Evolutionary conservation across 1,284 basidiomycete genomes (phyloP).

Genomic region (Taiwanofungus camphoratus): DNA sequence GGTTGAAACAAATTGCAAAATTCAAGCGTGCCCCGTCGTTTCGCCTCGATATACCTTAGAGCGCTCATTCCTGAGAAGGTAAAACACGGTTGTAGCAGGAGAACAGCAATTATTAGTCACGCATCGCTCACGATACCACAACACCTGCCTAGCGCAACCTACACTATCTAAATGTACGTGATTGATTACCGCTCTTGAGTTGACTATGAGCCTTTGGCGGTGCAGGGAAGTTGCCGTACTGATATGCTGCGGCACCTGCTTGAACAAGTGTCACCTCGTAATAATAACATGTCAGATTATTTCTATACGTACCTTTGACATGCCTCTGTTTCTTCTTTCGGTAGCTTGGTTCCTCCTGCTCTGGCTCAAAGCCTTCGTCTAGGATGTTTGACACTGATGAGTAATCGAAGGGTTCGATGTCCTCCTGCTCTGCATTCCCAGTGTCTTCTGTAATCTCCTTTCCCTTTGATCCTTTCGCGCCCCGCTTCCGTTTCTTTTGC

Average conservation of each 20-base stretch:
- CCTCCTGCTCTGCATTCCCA: slow-evolving; percentile 15
- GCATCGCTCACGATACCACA: background rate
- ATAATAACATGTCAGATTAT: slow-evolving; percentile 4
- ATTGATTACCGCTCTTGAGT: slow-evolving; percentile 64
- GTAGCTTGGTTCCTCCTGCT: slow-evolving; percentile 30
- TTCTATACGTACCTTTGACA: slow-evolving; percentile 36
- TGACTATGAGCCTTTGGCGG: slow-evolving; percentile 65
- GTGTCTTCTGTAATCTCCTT: slow-evolving; percentile 8
- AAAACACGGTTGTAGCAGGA: too few species aligned
- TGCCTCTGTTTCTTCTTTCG: slow-evolving; percentile 46
- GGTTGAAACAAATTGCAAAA: background rate
- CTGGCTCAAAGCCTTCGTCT: slow-evolving; percentile 53
- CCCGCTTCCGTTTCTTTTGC: slow-evolving; percentile 57
- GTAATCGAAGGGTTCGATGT: slow-evolving; percentile 69
- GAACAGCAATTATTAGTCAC: slow-evolving; percentile 1
- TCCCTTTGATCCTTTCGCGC: slow-evolving; percentile 12
- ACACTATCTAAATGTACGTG: slow-evolving; percentile 56
- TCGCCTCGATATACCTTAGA: too few species aligned
- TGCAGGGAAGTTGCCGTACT: slow-evolving; percentile 59
- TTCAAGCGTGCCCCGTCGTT: too few species aligned
- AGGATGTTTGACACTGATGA: slow-evolving; percentile 68
- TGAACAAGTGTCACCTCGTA: slow-evolving; percentile 2
- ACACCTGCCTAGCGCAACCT: background rate
- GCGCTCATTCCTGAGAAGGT: too few species aligned
- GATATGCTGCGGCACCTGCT: slow-evolving; percentile 28